Percentiles rank a stretch among this genome's conserved stretches.
phyloP scores from a whole-genome alignment of 441 rosid genomes.

The Macaranga tanarius region DNA sequence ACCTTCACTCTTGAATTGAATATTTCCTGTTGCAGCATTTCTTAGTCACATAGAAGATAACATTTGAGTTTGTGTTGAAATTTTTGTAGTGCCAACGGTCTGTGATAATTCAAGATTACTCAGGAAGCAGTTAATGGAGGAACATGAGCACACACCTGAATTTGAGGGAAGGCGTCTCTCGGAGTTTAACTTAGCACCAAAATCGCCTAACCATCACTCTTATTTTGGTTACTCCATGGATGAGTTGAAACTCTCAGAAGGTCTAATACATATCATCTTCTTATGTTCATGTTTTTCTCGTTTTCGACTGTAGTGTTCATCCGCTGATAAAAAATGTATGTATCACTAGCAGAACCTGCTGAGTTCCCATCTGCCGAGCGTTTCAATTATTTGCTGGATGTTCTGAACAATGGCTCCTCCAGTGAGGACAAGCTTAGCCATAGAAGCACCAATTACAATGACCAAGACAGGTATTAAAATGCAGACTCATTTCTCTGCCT shows the following conservation, averaged over 20 bases:
- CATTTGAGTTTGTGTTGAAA: background rate
- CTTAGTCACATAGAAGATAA: background rate
- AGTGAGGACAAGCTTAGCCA: constrained; percentile 46
- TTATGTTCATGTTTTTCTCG: background rate
- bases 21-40: background rate
- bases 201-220: constrained; percentile 38
- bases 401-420: constrained; percentile 48
- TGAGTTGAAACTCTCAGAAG: constrained; percentile 46
- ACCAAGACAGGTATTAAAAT: constrained; percentile 60
- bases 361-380: constrained; percentile 44
- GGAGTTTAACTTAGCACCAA: constrained; percentile 38
- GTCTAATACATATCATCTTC: constrained; percentile 24
- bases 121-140: constrained; percentile 49
- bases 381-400: constrained; percentile 53
- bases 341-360: constrained; percentile 41
- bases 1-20: background rate
- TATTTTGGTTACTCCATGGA: constrained; percentile 53
- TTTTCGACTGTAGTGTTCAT: background rate
- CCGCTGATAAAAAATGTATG: background rate
- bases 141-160: constrained; percentile 47
- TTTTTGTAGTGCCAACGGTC: constrained; percentile 39
- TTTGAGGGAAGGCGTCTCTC: constrained; percentile 43
- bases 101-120: constrained; percentile 47
- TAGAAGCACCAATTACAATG: constrained; percentile 42
- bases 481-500: background rate